Conservation (phyloP, 2,329 filamentous ascomycete species). For the Claviceps sp. region DNA sequence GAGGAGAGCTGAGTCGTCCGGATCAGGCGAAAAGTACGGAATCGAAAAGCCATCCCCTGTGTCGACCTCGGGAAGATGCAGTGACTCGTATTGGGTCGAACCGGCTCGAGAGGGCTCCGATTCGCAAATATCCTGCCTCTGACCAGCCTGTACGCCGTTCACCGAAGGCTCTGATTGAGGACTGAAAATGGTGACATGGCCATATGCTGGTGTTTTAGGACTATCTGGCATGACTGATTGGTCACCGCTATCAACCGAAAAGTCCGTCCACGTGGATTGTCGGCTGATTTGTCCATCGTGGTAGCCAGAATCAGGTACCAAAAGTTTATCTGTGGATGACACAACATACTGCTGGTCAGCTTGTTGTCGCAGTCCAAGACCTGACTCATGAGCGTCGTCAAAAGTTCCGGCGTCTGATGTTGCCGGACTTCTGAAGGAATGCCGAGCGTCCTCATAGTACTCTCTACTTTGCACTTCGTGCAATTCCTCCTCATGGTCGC, state of each 20-base stretch:
- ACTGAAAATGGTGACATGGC: constrained; percentile 21
- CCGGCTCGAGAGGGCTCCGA: constrained; percentile 16
- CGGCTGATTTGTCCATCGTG: constrained; percentile 37
- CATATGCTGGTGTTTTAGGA: constrained; percentile 15
- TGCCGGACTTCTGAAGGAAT: constrained; percentile 24
- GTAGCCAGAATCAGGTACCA: constrained; percentile 30
- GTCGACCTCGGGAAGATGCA: constrained; percentile 37
- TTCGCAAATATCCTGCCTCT: constrained; percentile 9
- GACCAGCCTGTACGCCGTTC: not conserved
- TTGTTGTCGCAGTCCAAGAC: constrained; percentile 13
- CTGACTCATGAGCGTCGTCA: constrained; percentile 15
- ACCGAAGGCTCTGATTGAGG: constrained; percentile 7
- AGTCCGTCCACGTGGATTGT: constrained; percentile 47
- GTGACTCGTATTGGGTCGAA: constrained; percentile 15
- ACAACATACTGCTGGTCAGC: constrained; percentile 10
- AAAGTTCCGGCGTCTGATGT: constrained; percentile 19
- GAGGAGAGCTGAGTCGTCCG: constrained; percentile 17
- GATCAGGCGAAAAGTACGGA: constrained; percentile 28
- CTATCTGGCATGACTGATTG: constrained; percentile 16
- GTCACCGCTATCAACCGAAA: constrained; percentile 41
- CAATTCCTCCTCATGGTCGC: constrained; percentile 16
- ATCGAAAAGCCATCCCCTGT: constrained; percentile 36
- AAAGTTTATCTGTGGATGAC: constrained; percentile 30
- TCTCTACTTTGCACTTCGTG: constrained; percentile 16
- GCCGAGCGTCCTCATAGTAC: constrained; percentile 15